These are phyloP conservation scores for Croton laevigatus DNA, from an alignment of 441 rosid genomes.

Conservation along the genomic window DNA sequence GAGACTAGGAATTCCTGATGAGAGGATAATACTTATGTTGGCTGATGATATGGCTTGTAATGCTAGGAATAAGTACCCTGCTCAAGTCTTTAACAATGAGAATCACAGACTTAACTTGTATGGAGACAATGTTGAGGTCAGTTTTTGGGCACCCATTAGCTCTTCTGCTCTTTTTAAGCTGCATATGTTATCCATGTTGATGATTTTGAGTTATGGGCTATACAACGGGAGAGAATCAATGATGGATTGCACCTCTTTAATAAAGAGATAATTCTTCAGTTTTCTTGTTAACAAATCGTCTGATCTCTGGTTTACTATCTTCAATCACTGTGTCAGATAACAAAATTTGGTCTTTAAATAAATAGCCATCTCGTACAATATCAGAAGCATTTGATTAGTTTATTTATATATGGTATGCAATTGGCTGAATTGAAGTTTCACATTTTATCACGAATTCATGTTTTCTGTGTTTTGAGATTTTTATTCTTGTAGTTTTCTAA, in stretches of 20 bases:
- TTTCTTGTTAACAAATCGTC: background rate
- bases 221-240: background rate
- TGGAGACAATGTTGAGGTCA: constrained; percentile 97
- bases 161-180: constrained; percentile 5
- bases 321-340: background rate
- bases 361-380: background rate
- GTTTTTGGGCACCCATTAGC: constrained; percentile 19
- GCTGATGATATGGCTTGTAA: constrained; percentile 99
- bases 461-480: background rate
- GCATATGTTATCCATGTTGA: background rate
- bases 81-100: constrained; percentile 97
- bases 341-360: background rate
- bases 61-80: constrained; percentile 90
- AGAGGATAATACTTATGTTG: constrained; percentile 92
- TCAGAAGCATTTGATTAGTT: background rate
- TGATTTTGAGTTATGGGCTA: background rate
- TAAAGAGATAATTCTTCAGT: background rate
- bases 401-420: background rate
- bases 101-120: constrained; percentile 90
- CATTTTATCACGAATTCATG: background rate
- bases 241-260: background rate
- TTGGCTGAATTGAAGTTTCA: background rate
- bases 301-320: background rate
- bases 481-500: background rate
- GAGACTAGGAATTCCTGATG: constrained; percentile 93